Base-by-base conservation (phyloP, 768 basidiomycete species). In the Chalciporus piperatus region DNA sequence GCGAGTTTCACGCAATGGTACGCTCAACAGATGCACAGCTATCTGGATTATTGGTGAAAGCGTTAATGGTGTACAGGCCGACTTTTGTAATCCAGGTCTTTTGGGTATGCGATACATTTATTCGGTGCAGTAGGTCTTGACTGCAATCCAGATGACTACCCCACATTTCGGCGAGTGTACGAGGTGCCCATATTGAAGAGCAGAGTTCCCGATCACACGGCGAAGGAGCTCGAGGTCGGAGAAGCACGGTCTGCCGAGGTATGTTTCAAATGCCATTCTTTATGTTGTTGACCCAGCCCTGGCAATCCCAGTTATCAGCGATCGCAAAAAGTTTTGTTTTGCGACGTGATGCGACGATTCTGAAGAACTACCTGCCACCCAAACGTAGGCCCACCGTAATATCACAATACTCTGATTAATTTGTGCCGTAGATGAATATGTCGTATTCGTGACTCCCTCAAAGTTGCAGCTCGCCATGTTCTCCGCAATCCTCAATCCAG, bases 1-100 rank as follows among this genome's bases (percentile, higher is more conserved):
- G 87, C 56, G 97, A 99, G 68, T 96, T 96, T 63, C 96, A 97
- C 69, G 82, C 93, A 4, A 98, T 98, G 96, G 94, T 93, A 57
- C 56, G 79, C 61, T n/a, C 8, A 8, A 3, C 0, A 38, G 20
- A 17, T 40, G 44, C 39, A 39, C n/a, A 37, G 11, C n/a, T n/a
- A 37, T 37, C 35, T n/a, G 16, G n/a, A 16, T 27, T 27, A 27
- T 27, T 27, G 6, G 27, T 9, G 16, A 7, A 13, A 32, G 39
- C 10, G 42, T 35, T 52, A n/a, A 35, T 16, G 1, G 30, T 52
- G 48, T 52, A 32, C 52, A 92, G 92, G 86, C 87, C 27, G 86
- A 97, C 52, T 98, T 98, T 66, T 91, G 92, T 67, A 98, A 97
- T 66, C 96, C 97, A 23, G 89, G 91, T 19, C 67, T 98, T 19